Evolutionary conservation across 495 filamentous ascomycete genomes (phyloP).

Genomic region (Penicillium riverlandense): DNA sequence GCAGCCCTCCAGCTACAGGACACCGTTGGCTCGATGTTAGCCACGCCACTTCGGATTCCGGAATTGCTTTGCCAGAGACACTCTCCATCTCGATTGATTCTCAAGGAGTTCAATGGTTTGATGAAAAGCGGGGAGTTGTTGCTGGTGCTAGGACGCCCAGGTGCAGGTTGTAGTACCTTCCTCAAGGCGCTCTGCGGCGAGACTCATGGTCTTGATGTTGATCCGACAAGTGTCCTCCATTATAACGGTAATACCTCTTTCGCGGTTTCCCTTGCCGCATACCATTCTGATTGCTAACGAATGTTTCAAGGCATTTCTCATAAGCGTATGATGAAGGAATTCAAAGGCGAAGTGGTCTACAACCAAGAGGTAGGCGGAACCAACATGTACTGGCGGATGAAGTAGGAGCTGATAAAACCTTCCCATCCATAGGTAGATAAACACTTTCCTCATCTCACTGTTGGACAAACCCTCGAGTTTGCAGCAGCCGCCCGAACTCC

Average conservation of each 20-base stretch:
- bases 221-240: slow-evolving; percentile 29
- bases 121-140: slow-evolving; percentile 29
- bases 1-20: slow-evolving; percentile 44
- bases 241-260: slow-evolving; percentile 44
- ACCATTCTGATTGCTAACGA: too few species aligned
- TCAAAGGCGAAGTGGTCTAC: slow-evolving; percentile 55
- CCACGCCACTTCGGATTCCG: slow-evolving; percentile 30
- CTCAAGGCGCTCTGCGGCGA: slow-evolving; percentile 31
- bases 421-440: slow-evolving; percentile 34
- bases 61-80: slow-evolving; percentile 8
- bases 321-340: slow-evolving; percentile 26
- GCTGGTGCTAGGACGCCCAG: slow-evolving; percentile 32
- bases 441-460: slow-evolving; percentile 56
- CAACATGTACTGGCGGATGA: neutral
- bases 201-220: slow-evolving; percentile 27
- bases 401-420: neutral
- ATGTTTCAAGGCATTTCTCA: slow-evolving; percentile 20
- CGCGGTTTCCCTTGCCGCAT: too few species aligned
- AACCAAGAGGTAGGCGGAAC: slow-evolving; percentile 36
- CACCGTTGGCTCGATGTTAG: slow-evolving; percentile 37
- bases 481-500: too few species aligned
- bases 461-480: slow-evolving; percentile 57
- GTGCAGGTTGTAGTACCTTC: slow-evolving; percentile 33
- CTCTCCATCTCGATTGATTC: slow-evolving; percentile 22
- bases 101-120: slow-evolving; percentile 30